phyloP scores from a whole-genome alignment of 148 eudicot genomes.

The Chenopodium berlandieri region DNA sequence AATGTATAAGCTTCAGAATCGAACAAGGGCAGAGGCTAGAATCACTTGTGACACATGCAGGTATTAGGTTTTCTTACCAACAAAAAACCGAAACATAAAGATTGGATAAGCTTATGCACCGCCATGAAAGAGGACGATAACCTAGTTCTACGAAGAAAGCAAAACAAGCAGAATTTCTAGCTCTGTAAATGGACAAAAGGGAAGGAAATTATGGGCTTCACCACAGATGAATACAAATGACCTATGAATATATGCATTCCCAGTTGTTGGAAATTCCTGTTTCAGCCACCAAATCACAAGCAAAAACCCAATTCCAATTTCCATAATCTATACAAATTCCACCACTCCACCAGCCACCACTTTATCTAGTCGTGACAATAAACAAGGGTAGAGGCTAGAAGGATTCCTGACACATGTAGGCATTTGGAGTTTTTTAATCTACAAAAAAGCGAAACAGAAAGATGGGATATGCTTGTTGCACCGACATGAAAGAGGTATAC shows the following conservation, averaged over 20 bases:
- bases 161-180: no score
- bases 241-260: constrained; percentile 60
- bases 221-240: constrained; percentile 30
- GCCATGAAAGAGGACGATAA: no score
- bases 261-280: constrained; percentile 58
- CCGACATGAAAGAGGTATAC: constrained; percentile 1
- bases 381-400: no score
- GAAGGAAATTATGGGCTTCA: no score
- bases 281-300: constrained; percentile 14
- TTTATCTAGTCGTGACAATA: not conserved
- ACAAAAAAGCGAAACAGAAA: not conserved
- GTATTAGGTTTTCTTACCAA: no score
- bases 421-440: not conserved
- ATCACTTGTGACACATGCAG: no score
- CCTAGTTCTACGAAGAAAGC: no score
- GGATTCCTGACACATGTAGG: not conserved
- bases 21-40: no score
- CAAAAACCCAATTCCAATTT: not conserved
- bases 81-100: no score
- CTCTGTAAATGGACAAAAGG: no score
- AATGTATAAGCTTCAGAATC: not conserved
- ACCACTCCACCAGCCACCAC: not conserved
- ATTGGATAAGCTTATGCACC: no score
- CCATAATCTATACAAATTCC: no score
- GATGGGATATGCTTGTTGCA: not conserved